Percentiles rank a stretch among this genome's conserved stretches.
phyloP scores from a whole-genome alignment of 768 basidiomycete species.

The Infundibulicybe gibba region DNA sequence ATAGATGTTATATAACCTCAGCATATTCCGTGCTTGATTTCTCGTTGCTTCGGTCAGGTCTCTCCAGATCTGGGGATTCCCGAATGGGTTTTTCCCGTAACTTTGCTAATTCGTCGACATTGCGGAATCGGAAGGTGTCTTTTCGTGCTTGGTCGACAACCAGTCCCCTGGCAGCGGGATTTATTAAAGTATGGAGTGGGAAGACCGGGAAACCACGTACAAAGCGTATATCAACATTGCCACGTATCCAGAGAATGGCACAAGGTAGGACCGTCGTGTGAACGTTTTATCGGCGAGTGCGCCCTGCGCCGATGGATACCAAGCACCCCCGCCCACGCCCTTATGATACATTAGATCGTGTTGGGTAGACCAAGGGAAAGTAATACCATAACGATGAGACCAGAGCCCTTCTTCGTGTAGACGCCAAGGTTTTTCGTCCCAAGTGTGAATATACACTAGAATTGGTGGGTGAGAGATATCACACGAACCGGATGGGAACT shows the following conservation, averaged over 20 bases:
- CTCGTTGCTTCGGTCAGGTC: too few relatives aligned
- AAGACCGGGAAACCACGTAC: constrained; percentile 21
- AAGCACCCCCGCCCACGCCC: constrained; percentile 64
- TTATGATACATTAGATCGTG: constrained; percentile 7
- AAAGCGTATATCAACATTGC: constrained; percentile 56
- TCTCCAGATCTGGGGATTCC: too few relatives aligned
- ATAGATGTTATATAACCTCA: too few relatives aligned
- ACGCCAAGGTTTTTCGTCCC: constrained; percentile 61
- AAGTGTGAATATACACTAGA: constrained; percentile 57
- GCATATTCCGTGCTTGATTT: constrained; percentile 2
- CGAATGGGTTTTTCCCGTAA: constrained; percentile 1
- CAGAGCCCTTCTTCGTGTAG: constrained; percentile 59
- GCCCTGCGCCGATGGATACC: constrained; percentile 63
- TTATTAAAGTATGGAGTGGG: too few relatives aligned
- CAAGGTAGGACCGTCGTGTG: constrained; percentile 55
- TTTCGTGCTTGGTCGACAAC: constrained; percentile 47
- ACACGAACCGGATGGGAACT: neutral
- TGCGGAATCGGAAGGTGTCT: constrained; percentile 46
- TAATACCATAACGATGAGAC: constrained; percentile 58
- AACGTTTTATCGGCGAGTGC: constrained; percentile 45
- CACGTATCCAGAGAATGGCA: constrained; percentile 55
- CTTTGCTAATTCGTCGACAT: constrained; percentile 36
- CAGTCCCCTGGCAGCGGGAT: constrained; percentile 36
- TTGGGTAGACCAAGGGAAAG: neutral
- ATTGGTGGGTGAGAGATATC: neutral